phyloP scores from a whole-genome alignment of 2,329 filamentous ascomycete genomes.

The Nemania bipapillata region DNA sequence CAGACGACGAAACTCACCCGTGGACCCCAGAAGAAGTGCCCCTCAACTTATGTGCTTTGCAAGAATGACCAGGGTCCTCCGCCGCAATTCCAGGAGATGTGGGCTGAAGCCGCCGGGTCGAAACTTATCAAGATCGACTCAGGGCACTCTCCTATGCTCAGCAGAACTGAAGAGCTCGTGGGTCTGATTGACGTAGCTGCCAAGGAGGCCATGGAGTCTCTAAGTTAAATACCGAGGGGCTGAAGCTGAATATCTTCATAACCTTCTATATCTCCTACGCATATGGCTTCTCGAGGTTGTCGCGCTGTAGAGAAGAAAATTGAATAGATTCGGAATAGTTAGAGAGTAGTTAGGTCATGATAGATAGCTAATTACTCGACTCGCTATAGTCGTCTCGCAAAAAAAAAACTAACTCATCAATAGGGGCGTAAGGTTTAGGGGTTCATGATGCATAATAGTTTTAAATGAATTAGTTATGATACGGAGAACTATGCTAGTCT shows the following conservation, averaged over 20 bases:
- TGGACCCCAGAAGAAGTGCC: background rate
- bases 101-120: background rate
- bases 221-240: background rate
- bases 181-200: background rate
- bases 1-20: background rate
- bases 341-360: background rate
- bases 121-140: background rate
- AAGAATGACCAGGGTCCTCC: background rate
- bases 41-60: background rate
- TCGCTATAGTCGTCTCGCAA: background rate
- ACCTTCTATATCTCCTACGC: background rate
- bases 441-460: background rate
- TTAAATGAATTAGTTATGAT: background rate
- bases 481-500: background rate
- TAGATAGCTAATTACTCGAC: background rate
- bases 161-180: background rate
- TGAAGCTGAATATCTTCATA: background rate
- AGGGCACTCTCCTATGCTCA: constrained; percentile 1
- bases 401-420: background rate
- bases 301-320: background rate
- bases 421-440: background rate
- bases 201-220: background rate
- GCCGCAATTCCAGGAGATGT: background rate
- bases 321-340: background rate
- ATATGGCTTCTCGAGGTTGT: background rate